Conservation (phyloP, 805 yeast species). For the Phaffomyces antillensis region DNA sequence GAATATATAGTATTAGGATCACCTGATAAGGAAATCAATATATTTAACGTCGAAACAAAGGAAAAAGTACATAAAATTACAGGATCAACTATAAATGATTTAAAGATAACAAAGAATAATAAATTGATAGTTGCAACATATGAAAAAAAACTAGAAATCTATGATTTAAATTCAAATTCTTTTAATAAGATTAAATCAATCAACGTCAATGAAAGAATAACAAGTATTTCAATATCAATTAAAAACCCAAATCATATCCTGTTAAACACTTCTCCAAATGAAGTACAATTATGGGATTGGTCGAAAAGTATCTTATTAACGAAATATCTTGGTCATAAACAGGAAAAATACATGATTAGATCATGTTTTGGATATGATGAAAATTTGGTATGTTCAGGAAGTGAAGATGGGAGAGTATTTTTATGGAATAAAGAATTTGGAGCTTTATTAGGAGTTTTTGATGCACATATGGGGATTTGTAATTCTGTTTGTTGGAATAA, state of each 20-base stretch:
- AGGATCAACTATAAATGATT: constrained; percentile 55
- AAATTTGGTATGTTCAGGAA: constrained; percentile 68
- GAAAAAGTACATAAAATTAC: constrained; percentile 23
- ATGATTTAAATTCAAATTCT: constrained; percentile 33
- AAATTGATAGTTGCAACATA: constrained; percentile 59
- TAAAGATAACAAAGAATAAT: constrained; percentile 61
- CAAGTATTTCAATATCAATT: constrained; percentile 54
- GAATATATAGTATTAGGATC: constrained; percentile 62
- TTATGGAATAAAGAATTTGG: constrained; percentile 75
- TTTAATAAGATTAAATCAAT: constrained; percentile 38
- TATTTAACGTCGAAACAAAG: constrained; percentile 33
- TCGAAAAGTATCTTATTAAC: constrained; percentile 47
- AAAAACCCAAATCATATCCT: constrained; percentile 48
- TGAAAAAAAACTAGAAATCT: constrained; percentile 54
- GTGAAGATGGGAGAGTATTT: constrained; percentile 73
- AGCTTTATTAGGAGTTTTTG: constrained; percentile 47
- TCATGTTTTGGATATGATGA: constrained; percentile 72
- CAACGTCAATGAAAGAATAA: constrained; percentile 48
- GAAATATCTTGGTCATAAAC: constrained; percentile 67
- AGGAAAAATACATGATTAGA: constrained; percentile 61
- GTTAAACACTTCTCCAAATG: constrained; percentile 66
- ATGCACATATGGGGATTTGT: constrained; percentile 60
- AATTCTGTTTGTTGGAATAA: constrained; percentile 74
- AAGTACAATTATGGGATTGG: constrained; percentile 77
- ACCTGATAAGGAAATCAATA: constrained; percentile 58